Conservation (phyloP, 139 green algal species). For the Picochlorum sp. region DNA sequence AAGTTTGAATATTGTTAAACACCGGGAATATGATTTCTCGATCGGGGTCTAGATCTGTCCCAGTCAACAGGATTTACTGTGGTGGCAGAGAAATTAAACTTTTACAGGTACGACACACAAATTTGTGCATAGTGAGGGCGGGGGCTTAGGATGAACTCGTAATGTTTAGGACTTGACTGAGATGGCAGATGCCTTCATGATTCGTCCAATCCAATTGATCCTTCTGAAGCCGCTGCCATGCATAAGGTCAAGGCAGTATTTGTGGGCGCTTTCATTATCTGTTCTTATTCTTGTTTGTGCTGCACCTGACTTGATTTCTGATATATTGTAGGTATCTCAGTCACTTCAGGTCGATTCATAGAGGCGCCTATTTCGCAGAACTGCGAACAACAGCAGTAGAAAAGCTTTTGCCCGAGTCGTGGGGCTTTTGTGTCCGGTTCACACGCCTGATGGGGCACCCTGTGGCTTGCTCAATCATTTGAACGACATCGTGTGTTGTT, state of each 20-base stretch:
- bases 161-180: neutral
- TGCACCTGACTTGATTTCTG: neutral
- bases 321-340: slow-evolving; percentile 62
- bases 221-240: slow-evolving; percentile 23
- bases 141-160: neutral
- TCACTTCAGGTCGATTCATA: slow-evolving; percentile 90
- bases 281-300: neutral
- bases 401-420: slow-evolving; percentile 95
- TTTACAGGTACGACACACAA: slow-evolving; percentile 43
- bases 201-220: slow-evolving; percentile 34
- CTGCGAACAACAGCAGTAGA: slow-evolving; percentile 89
- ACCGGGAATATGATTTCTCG: slow-evolving; percentile 82
- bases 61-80: slow-evolving; percentile 89
- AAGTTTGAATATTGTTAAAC: slow-evolving; percentile 89
- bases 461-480: slow-evolving; percentile 96
- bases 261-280: neutral
- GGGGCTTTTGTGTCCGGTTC: slow-evolving; percentile 98
- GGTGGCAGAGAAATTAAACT: slow-evolving; percentile 97
- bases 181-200: neutral
- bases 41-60: slow-evolving; percentile 76
- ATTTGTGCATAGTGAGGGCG: neutral
- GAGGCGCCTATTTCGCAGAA: slow-evolving; percentile 90
- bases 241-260: neutral
- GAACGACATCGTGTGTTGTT: slow-evolving; percentile 56
- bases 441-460: slow-evolving; percentile 93